These are phyloP conservation scores for Penicillium simplicissimum DNA, from an alignment of 495 filamentous ascomycete species.

Conservation along the genomic window DNA sequence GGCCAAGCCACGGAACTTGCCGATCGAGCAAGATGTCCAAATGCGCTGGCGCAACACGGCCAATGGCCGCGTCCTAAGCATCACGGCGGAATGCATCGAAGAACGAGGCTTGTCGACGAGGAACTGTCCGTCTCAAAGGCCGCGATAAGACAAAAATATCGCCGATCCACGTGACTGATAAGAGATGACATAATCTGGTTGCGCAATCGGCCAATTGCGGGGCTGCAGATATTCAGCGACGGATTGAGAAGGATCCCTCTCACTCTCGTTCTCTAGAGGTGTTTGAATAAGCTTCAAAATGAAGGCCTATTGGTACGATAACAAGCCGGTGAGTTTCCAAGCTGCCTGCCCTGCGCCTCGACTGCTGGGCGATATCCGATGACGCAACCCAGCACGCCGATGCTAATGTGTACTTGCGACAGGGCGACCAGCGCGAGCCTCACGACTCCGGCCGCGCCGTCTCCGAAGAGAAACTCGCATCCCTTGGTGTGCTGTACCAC, in stretches of 20 bases:
- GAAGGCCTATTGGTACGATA: constrained; percentile 85
- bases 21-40: constrained; percentile 24
- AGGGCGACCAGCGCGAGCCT: constrained; percentile 91
- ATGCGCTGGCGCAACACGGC: constrained; percentile 36
- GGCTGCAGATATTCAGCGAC: constrained; percentile 47
- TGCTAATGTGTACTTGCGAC: constrained; percentile 15
- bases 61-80: constrained; percentile 35
- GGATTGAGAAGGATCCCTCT: constrained; percentile 9
- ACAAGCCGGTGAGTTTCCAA: constrained; percentile 61
- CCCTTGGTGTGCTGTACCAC: constrained; percentile 78
- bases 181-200: constrained; percentile 30
- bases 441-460: constrained; percentile 80
- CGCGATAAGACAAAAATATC: constrained; percentile 28
- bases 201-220: constrained; percentile 44
- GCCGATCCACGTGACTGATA: constrained; percentile 23
- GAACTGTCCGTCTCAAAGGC: neutral
- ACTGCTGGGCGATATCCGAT: neutral
- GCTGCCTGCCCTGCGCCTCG: neutral
- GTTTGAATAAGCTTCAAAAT: constrained; percentile 48
- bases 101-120: constrained; percentile 6
- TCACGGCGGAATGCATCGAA: constrained; percentile 30
- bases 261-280: neutral
- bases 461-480: constrained; percentile 58
- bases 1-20: constrained; percentile 40
- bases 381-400: constrained; percentile 14